A percentile compares a stretch with the other conserved stretches of the same genome.
phyloP scores from a whole-genome alignment of 768 basidiomycete species.

The Pholiota microspora region DNA sequence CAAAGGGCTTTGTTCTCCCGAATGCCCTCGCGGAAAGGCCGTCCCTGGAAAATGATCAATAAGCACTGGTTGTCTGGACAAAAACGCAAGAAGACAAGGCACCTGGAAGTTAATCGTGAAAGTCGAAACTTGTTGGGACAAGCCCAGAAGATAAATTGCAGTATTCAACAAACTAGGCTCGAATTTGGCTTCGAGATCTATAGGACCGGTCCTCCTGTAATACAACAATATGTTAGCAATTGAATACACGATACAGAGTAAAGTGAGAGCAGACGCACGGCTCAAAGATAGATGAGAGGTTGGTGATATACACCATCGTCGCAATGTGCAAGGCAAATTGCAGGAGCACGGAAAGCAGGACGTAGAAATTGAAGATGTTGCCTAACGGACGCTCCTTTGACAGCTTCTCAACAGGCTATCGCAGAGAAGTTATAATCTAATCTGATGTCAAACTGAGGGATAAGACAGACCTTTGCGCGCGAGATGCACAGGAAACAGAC shows the following conservation, averaged over 20 bases:
- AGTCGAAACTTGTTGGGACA: slow-evolving; percentile 97
- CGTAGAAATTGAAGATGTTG: slow-evolving; percentile 97
- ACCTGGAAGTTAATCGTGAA: slow-evolving; percentile 98
- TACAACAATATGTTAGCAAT: slow-evolving; percentile 8
- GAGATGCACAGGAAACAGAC: slow-evolving; percentile 99
- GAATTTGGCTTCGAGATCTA: slow-evolving; percentile 96
- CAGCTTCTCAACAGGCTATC: slow-evolving; percentile 92
- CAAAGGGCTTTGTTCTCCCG: slow-evolving; percentile 92
- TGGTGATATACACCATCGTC: slow-evolving; percentile 90
- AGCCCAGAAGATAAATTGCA: slow-evolving; percentile 91
- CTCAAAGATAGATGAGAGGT: slow-evolving; percentile 74
- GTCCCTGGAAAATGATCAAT: slow-evolving; percentile 51
- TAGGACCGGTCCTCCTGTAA: slow-evolving; percentile 57
- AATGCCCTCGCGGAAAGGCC: slow-evolving; percentile 98
- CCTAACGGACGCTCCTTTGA: slow-evolving; percentile 90
- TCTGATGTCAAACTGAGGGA: not conserved
- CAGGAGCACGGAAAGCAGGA: slow-evolving; percentile 84
- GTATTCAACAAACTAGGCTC: slow-evolving; percentile 94
- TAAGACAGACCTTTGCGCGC: slow-evolving; percentile 76
- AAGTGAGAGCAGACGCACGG: slow-evolving; percentile 47
- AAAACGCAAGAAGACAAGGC: slow-evolving; percentile 14
- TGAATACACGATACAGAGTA: not conserved
- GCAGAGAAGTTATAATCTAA: not conserved
- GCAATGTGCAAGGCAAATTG: slow-evolving; percentile 95
- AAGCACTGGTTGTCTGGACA: not conserved